phyloP scores from a whole-genome alignment of 257 asterid genomes.

The Eustoma russellianum region DNA sequence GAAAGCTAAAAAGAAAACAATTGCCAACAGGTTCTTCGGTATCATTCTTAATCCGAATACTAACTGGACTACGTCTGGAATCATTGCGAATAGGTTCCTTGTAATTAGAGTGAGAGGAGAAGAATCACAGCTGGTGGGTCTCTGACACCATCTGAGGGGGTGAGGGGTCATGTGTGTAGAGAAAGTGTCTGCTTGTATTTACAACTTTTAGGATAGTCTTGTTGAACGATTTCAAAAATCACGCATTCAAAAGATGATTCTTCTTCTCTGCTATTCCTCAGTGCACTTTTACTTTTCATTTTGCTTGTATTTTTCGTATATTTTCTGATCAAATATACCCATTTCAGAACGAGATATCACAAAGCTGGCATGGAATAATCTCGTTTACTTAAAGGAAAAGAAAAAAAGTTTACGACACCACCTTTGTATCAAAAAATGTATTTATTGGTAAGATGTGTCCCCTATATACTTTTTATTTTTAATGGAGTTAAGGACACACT shows the following conservation, averaged over 20 bases:
- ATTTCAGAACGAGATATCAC: conserved; percentile 9
- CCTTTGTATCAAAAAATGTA: too few species aligned
- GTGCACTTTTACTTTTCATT: conserved; percentile 20
- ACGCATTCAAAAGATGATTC: conserved; percentile 30
- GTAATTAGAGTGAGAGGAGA: conserved; percentile 17
- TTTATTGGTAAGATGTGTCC: too few species aligned
- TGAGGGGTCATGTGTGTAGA: conserved; percentile 39
- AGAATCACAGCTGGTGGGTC: conserved; percentile 39
- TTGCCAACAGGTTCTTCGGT: too few species aligned
- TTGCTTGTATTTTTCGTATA: too few species aligned
- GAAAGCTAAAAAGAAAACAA: too few species aligned
- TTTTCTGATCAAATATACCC: conserved; percentile 4
- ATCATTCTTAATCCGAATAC: too few species aligned
- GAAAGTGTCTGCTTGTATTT: conserved; percentile 26
- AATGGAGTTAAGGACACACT: too few species aligned
- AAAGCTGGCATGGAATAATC: conserved; percentile 9
- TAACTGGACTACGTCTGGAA: too few species aligned
- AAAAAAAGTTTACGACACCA: too few species aligned
- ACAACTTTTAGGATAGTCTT: conserved; percentile 22
- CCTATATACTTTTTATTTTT: too few species aligned
- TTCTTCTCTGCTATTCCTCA: conserved; percentile 31
- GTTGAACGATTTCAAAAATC: conserved; percentile 19
- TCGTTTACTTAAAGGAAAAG: too few species aligned
- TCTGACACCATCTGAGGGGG: conserved; percentile 17
- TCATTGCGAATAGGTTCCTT: too few species aligned